phyloP scores from a whole-genome alignment of 352 stramenopile genomes.

The Phytophthora agathidicida region DNA sequence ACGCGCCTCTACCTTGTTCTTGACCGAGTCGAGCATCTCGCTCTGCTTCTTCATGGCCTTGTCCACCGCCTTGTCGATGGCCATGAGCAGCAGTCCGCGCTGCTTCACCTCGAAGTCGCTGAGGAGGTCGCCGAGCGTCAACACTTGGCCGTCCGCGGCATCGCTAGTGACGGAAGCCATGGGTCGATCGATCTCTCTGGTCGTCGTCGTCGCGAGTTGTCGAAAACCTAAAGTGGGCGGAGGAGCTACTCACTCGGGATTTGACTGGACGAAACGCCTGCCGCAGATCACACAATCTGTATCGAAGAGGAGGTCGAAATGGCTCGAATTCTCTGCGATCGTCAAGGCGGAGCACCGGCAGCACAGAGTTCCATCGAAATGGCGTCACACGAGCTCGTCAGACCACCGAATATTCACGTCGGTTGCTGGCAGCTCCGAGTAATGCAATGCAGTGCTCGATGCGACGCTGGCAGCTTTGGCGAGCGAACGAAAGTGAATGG shows the following conservation, averaged over 20 bases:
- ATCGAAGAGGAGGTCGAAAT: no score
- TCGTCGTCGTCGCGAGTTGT: background rate
- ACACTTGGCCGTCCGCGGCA: background rate
- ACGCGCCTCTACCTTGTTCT: slow-evolving; percentile 22
- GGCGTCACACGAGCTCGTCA: no score
- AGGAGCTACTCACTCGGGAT: slow-evolving; percentile 8
- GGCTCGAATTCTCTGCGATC: no score
- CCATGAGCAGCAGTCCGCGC: slow-evolving; percentile 29
- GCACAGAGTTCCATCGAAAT: no score
- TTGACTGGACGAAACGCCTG: slow-evolving; percentile 19
- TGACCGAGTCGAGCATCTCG: slow-evolving; percentile 31
- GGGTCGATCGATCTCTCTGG: background rate
- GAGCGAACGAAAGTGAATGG: no score
- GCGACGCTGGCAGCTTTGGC: no score
- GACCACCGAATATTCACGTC: no score
- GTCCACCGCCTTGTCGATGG: slow-evolving; percentile 33
- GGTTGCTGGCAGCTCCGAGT: no score
- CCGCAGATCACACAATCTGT: slow-evolving; percentile 16
- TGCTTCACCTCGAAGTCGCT: slow-evolving; percentile 36
- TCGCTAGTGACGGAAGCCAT: slow-evolving; percentile 16
- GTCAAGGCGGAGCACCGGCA: no score
- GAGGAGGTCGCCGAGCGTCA: slow-evolving; percentile 25
- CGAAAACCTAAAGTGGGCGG: slow-evolving; percentile 9
- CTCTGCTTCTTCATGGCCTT: slow-evolving; percentile 37
- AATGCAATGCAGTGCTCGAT: no score